A percentile compares a stretch with the other conserved stretches of the same genome.
phyloP scores from a whole-genome alignment of 306 rosid genomes.

The Dicorynia guianensis region DNA sequence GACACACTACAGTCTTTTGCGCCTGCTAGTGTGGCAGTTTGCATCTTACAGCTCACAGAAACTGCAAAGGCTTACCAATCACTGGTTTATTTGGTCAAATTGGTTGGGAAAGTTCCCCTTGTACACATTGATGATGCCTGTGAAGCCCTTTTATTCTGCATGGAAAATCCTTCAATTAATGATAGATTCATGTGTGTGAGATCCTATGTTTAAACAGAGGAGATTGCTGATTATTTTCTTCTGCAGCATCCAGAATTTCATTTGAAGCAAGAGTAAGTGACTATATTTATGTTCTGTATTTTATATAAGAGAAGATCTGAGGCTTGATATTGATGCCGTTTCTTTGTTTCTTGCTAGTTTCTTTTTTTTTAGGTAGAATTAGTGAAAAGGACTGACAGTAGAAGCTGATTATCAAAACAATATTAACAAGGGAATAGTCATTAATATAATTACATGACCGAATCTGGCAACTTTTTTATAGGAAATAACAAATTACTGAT shows the following conservation, averaged over 20 bases:
- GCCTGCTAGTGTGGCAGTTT: background rate
- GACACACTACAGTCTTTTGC: slow-evolving; percentile 34
- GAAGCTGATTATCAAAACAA: too few species aligned
- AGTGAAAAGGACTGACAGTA: too few species aligned
- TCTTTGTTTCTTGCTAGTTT: too few species aligned
- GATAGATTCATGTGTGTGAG: slow-evolving; percentile 59
- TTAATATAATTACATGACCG: too few species aligned
- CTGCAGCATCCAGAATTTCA: slow-evolving; percentile 49
- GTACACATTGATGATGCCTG: slow-evolving; percentile 63
- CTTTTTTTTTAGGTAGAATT: too few species aligned
- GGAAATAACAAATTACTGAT: background rate
- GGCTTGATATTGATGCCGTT: background rate
- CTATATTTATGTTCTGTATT: background rate
- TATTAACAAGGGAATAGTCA: too few species aligned
- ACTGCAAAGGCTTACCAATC: background rate
- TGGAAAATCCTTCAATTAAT: slow-evolving; percentile 50
- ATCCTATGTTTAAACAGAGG: slow-evolving; percentile 49
- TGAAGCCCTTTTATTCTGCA: slow-evolving; percentile 61
- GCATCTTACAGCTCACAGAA: slow-evolving; percentile 40
- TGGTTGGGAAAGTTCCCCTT: slow-evolving; percentile 45
- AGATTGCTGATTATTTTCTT: slow-evolving; percentile 50
- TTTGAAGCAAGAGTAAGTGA: slow-evolving; percentile 55
- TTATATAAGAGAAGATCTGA: background rate
- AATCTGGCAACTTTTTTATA: too few species aligned
- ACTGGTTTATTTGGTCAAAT: slow-evolving; percentile 20